Percentiles rank a stretch among this genome's conserved stretches.
These are phyloP conservation scores for Eimeria zaria DNA, from an alignment of 169 alveolate species.

Conservation along the genomic window DNA sequence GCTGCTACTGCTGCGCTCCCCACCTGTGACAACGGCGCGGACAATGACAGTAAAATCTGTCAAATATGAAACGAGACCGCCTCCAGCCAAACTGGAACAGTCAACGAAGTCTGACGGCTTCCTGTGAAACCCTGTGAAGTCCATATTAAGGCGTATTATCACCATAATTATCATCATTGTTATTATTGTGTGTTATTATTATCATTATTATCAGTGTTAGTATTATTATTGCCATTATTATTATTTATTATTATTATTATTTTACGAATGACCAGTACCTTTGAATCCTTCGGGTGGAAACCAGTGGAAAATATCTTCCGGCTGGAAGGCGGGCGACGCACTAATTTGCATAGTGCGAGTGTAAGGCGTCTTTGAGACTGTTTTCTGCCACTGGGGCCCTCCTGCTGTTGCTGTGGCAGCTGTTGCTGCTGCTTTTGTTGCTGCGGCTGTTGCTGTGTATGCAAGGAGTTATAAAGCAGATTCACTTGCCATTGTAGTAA, in stretches of 20 bases:
- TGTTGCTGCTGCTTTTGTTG: not conserved
- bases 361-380: not conserved
- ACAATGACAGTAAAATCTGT: slow-evolving; percentile 87
- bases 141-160: not conserved
- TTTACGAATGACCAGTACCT: not conserved
- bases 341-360: not conserved
- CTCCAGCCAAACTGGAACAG: slow-evolving; percentile 86
- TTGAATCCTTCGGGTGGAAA: slow-evolving; percentile 71
- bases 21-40: slow-evolving; percentile 86
- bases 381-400: not conserved
- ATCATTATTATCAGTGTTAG: not conserved
- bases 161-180: not conserved
- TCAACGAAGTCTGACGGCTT: slow-evolving; percentile 87
- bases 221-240: not conserved
- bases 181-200: not conserved
- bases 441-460: not conserved
- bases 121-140: slow-evolving; percentile 88
- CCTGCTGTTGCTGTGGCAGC: not conserved
- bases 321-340: slow-evolving; percentile 6
- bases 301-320: slow-evolving; percentile 82
- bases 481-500: not conserved
- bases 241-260: too few species aligned
- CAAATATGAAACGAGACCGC: slow-evolving; percentile 76
- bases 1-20: slow-evolving; percentile 9
- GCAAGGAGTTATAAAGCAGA: not conserved